Conservation (phyloP, 2,329 filamentous ascomycete species). For the Dactylellina drechsleri region DNA sequence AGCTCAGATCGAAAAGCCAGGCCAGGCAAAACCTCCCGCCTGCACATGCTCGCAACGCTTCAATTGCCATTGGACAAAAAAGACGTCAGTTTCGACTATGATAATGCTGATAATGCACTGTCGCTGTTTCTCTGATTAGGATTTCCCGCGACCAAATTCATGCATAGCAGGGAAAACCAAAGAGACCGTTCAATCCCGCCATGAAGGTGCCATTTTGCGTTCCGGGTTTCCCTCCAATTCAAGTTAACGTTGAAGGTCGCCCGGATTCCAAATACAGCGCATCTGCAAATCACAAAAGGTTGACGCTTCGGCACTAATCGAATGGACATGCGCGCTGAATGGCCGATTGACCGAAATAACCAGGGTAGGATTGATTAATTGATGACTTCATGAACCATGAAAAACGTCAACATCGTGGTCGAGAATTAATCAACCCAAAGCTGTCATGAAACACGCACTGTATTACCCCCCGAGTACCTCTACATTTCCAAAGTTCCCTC, state of each 20-base stretch:
- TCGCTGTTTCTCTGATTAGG: constrained; percentile 23
- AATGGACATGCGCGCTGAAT: not conserved
- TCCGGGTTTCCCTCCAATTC: not conserved
- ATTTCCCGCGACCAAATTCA: constrained; percentile 28
- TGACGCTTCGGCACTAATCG: no score
- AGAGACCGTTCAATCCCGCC: not conserved
- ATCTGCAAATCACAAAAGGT: no score
- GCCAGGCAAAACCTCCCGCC: constrained; percentile 5
- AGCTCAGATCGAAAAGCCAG: not conserved
- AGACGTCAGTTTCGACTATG: not conserved
- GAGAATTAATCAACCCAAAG: constrained; percentile 4
- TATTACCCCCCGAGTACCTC: constrained; percentile 25
- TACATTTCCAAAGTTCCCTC: constrained; percentile 10
- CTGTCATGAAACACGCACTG: constrained; percentile 40
- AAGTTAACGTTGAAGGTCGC: no score
- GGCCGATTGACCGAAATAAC: not conserved
- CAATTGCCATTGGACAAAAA: constrained; percentile 5
- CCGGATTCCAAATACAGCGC: no score
- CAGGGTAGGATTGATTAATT: not conserved
- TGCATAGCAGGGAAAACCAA: not conserved
- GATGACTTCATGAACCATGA: no score
- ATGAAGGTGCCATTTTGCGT: not conserved
- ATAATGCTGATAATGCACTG: constrained; percentile 10
- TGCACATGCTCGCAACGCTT: constrained; percentile 2
- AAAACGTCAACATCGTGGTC: no score